Evolutionary conservation across 2,329 filamentous ascomycete species (phyloP).

Genomic region (Tolypocladium amazonense): DNA sequence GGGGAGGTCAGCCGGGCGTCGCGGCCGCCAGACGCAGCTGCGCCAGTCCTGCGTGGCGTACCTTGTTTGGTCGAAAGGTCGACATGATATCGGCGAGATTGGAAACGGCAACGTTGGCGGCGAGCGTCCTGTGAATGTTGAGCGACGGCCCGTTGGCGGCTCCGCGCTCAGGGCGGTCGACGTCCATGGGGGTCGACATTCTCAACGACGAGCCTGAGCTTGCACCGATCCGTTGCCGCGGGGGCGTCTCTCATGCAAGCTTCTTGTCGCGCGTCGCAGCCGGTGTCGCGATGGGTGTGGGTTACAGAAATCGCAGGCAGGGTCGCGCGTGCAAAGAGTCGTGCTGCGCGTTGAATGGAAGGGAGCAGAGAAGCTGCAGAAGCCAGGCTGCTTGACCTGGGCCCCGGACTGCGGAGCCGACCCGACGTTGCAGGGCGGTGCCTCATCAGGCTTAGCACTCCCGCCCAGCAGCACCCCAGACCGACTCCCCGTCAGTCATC

Average conservation of each 20-base stretch:
- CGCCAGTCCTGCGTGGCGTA: constrained; percentile 24
- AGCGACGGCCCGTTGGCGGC: constrained; percentile 31
- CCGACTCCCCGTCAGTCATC: neutral
- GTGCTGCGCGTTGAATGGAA: neutral
- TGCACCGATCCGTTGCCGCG: neutral
- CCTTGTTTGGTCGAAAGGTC: constrained; percentile 71
- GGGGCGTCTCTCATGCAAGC: neutral
- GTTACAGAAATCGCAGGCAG: neutral
- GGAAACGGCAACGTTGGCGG: constrained; percentile 36
- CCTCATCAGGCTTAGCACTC: neutral
- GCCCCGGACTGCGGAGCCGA: neutral
- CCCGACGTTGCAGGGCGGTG: neutral
- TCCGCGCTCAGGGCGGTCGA: constrained; percentile 34
- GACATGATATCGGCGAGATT: constrained; percentile 70
- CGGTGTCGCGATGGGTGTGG: neutral
- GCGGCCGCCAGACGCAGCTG: neutral
- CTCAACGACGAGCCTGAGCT: neutral
- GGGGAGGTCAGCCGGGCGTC: neutral
- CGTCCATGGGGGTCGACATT: constrained; percentile 39
- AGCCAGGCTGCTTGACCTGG: too few species aligned
- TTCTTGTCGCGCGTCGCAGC: neutral
- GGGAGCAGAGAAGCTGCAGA: neutral
- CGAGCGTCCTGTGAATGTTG: constrained; percentile 39
- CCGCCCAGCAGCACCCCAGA: neutral
- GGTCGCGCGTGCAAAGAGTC: neutral